Percentiles rank a stretch among this genome's conserved stretches.
Evolutionary conservation across 345 rosid species (phyloP).

Genomic region (Gossypium herbaceum): DNA sequence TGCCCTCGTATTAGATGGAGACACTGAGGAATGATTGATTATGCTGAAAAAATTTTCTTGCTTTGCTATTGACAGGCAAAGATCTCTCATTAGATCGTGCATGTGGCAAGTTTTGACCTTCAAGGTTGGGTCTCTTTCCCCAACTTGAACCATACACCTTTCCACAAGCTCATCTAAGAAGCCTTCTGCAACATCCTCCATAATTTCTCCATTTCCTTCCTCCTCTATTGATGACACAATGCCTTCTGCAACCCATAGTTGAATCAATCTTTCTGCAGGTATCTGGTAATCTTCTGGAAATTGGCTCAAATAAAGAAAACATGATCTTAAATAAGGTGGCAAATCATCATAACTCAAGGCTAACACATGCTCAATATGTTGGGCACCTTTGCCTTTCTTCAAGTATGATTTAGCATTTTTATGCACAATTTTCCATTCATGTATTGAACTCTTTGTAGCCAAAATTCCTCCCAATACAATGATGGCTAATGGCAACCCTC

Average conservation of each 20-base stretch:
- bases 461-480: conserved; percentile 22
- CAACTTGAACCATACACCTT: not conserved
- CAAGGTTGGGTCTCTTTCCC: no score
- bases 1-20: no score
- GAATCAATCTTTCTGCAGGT: not conserved
- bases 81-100: no score
- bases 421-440: not conserved
- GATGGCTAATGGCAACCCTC: conserved; percentile 33
- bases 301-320: not conserved
- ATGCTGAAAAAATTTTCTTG: no score
- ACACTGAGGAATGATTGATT: no score
- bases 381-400: not conserved
- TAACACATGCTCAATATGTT: not conserved
- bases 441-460: not conserved
- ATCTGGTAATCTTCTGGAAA: not conserved
- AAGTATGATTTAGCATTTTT: not conserved
- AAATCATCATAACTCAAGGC: not conserved
- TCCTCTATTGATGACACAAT: not conserved
- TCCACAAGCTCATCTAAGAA: not conserved
- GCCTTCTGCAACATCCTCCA: not conserved
- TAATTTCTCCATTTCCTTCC: not conserved
- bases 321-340: not conserved
- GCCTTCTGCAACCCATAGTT: not conserved
- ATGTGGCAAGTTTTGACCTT: no score
- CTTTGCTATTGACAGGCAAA: no score